A percentile compares a stretch with the other conserved stretches of the same genome.
Evolutionary conservation across 164 flowering plant genomes (phyloP).

Genomic region (Aristolochia fimbriata): DNA sequence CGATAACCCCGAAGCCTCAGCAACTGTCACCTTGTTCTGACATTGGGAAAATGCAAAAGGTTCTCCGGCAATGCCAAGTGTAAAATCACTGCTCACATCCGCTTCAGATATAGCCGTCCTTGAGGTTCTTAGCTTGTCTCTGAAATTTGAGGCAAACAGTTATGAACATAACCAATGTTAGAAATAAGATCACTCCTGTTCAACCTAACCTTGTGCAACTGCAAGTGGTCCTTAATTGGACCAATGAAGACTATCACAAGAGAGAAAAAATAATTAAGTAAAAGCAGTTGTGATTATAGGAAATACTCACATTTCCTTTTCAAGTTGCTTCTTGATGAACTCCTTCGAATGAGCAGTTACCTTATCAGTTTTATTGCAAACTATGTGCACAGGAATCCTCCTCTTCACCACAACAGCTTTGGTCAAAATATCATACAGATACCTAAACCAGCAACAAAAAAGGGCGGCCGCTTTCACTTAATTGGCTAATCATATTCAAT

Average conservation of each 20-base stretch:
- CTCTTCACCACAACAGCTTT: conserved; percentile 67
- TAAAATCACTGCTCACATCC: conserved; percentile 57
- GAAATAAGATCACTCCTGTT: no score
- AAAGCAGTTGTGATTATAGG: no score
- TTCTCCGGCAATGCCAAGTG: conserved; percentile 70
- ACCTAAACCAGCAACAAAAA: conserved; percentile 34
- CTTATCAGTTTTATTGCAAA: conserved; percentile 94
- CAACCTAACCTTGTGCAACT: no score
- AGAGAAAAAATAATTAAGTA: conserved; percentile 10
- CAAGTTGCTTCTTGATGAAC: conserved; percentile 82
- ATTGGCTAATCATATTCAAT: not conserved
- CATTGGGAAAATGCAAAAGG: conserved; percentile 78
- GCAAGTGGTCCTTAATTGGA: no score
- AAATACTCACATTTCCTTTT: conserved; percentile 76
- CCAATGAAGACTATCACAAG: not conserved
- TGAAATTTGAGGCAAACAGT: conserved; percentile 13
- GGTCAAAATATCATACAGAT: conserved; percentile 84
- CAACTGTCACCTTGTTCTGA: conserved; percentile 60
- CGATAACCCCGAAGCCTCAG: conserved; percentile 74
- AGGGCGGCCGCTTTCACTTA: not conserved
- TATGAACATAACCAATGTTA: no score
- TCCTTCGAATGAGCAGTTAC: conserved; percentile 92
- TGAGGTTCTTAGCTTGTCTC: conserved; percentile 79
- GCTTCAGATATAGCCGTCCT: conserved; percentile 74
- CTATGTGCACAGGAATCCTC: conserved; percentile 64